Base-by-base conservation (phyloP, 2,329 filamentous ascomycete species). In the Neopestalotiopsis rosae region DNA sequence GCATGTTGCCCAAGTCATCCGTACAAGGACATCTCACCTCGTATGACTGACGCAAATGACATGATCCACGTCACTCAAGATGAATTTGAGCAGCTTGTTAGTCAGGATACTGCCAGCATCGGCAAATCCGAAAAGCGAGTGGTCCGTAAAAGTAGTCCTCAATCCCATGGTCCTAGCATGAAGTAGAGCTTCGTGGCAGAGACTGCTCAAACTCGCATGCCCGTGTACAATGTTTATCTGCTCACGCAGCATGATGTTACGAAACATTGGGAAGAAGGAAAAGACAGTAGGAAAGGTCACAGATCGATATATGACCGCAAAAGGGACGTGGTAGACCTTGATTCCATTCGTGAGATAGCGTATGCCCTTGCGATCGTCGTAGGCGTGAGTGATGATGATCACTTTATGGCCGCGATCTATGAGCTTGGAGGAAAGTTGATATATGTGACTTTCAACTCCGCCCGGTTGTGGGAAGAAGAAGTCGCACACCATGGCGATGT, bases 381-480 rank as follows among this genome's bases (percentile, higher is more conserved):
- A 97, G 30, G 94, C 93, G 81, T 99, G 96, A 0, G 96, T 99
- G 77, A 99, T 96, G 77, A 99, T 92, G 72, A 99, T 94, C 75
- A 99, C 95, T 83, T 98, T 98, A 85, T 99, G 96, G 56, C 96
- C 96, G 56, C 96, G 93, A 80, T 99, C 95, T 73, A 98, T 94
- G 74, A 99, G 90, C 87, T 98, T 99, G 68, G 92, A 94, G 40
- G 95, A 96, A 56, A 99, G 87, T 81, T 99, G 96, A 84, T 99
- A 99, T 76, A 99, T 98, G 82, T 99, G 96, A 81, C 94, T 97
- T 84, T 99, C 96, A 73, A 99, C 90, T 75, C 96, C 96, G 78
- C 96, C 95, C 66, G 96, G 95, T 78, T 98, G 95, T 14, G 96
- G 96, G 79, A 97, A 99, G 90, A 99, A 99, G 88, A 97, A 98